These are phyloP conservation scores for Penicillium sp. DNA, from an alignment of 2,329 filamentous ascomycete species.

Conservation along the genomic window DNA sequence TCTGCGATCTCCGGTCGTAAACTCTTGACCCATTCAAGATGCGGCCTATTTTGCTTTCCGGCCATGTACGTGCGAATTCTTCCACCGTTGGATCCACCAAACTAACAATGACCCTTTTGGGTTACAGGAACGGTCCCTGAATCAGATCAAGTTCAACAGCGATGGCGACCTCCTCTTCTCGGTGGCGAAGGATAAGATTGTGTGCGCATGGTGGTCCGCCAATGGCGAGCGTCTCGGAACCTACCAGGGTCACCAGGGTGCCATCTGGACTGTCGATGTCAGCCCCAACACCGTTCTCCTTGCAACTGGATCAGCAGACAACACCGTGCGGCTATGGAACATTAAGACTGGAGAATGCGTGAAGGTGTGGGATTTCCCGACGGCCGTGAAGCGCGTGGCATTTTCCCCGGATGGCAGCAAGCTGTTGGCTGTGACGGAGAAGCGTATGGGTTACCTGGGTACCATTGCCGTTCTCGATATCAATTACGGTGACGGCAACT, in stretches of 20 bases:
- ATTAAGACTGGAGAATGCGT: constrained; percentile 87
- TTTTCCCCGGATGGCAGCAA: constrained; percentile 92
- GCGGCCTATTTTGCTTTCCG: constrained; percentile 93
- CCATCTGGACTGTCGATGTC: constrained; percentile 97
- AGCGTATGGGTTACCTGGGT: constrained; percentile 93
- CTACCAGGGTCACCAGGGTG: constrained; percentile 94
- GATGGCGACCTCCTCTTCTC: constrained; percentile 98
- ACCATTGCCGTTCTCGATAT: constrained; percentile 93
- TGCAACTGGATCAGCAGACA: constrained; percentile 94
- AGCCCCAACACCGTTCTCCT: constrained; percentile 89
- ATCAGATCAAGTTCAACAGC: constrained; percentile 91
- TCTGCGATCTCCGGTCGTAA: constrained; percentile 20
- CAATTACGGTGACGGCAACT: constrained; percentile 64
- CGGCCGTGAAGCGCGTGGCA: constrained; percentile 95
- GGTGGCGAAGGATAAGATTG: constrained; percentile 90
- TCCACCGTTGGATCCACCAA: constrained; percentile 20
- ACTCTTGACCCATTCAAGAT: constrained; percentile 57
- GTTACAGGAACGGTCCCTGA: constrained; percentile 78
- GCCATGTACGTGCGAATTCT: constrained; percentile 63
- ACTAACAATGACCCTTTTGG: constrained; percentile 21
- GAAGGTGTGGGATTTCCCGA: constrained; percentile 97
- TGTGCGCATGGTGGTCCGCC: constrained; percentile 95
- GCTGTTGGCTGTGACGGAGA: constrained; percentile 93
- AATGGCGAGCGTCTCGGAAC: constrained; percentile 97
- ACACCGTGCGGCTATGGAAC: constrained; percentile 97